These are phyloP conservation scores for Pleurotus citrinopileatus DNA, from an alignment of 768 basidiomycete genomes.

Conservation along the genomic window DNA sequence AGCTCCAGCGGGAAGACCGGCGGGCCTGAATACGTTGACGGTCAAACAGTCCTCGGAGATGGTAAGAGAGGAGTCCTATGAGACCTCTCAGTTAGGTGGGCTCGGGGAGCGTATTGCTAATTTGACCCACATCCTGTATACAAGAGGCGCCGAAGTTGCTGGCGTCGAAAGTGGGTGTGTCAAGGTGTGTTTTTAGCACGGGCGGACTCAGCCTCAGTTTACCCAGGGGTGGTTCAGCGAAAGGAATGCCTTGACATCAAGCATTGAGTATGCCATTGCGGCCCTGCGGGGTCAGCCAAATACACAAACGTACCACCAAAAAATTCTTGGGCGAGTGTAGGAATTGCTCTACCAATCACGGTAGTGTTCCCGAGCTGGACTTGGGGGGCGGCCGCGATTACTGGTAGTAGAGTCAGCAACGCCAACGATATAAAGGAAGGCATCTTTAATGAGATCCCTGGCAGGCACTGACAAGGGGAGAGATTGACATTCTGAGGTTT, in stretches of 20 bases:
- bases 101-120: too few species aligned
- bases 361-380: slow-evolving; percentile 37
- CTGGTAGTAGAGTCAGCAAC: slow-evolving; percentile 4
- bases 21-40: slow-evolving; percentile 40
- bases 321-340: slow-evolving; percentile 37
- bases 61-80: slow-evolving; percentile 5
- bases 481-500: too few species aligned
- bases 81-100: background rate
- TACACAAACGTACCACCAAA: slow-evolving; percentile 49
- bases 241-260: slow-evolving; percentile 49
- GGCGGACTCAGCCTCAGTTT: slow-evolving; percentile 42
- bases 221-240: slow-evolving; percentile 51
- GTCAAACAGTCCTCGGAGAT: slow-evolving; percentile 47
- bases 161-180: slow-evolving; percentile 22
- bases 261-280: too few species aligned
- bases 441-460: background rate
- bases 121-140: slow-evolving; percentile 19
- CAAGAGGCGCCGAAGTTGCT: slow-evolving; percentile 22
- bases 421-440: slow-evolving; percentile 5
- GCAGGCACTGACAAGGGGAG: background rate
- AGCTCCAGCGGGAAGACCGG: slow-evolving; percentile 14
- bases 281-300: too few species aligned
- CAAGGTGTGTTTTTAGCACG: slow-evolving; percentile 35
- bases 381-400: slow-evolving; percentile 24
- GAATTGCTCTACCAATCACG: slow-evolving; percentile 32